Percentiles rank a stretch among this genome's conserved stretches.
Evolutionary conservation across 2,329 filamentous ascomycete species (phyloP).

Genomic region (Parasarocladium wereldwijsianum): DNA sequence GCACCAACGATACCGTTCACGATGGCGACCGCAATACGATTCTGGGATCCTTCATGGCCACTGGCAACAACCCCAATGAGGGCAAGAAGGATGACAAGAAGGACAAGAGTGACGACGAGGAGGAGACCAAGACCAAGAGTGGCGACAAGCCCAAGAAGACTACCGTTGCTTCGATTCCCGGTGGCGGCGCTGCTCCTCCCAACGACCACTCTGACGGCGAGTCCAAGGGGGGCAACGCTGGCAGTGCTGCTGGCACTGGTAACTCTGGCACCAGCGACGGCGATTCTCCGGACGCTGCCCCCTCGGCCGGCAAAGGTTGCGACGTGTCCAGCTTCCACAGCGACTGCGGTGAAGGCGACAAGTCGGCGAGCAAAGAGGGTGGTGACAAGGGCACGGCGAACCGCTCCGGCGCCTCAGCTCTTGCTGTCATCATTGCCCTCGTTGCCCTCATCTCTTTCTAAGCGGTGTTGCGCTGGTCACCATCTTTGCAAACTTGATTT

Average conservation of each 20-base stretch:
- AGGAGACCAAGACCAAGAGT: constrained; percentile 6
- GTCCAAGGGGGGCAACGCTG: constrained; percentile 11
- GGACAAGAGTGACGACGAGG: constrained; percentile 4
- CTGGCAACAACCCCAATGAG: constrained; percentile 57
- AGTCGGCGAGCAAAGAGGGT: constrained; percentile 13
- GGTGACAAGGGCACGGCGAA: constrained; percentile 1
- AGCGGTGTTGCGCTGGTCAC: constrained; percentile 3
- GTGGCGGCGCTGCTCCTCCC: constrained; percentile 13
- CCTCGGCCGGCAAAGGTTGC: constrained; percentile 21
- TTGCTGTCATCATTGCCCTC: constrained; percentile 22
- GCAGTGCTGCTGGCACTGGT: constrained; percentile 6
- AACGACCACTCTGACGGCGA: constrained; percentile 11
- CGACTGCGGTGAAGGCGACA: constrained; percentile 15
- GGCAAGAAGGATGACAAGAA: constrained; percentile 16
- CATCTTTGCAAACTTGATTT: constrained; percentile 7
- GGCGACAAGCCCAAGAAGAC: constrained; percentile 9
- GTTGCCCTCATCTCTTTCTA: constrained; percentile 20
- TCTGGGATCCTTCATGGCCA: constrained; percentile 66
- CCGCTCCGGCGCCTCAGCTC: constrained; percentile 16
- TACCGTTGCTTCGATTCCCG: constrained; percentile 15
- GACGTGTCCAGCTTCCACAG: constrained; percentile 17
- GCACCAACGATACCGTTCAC: constrained; percentile 62
- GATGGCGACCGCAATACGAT: constrained; percentile 63
- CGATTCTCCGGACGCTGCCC: constrained; percentile 7
- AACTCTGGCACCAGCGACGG: constrained; percentile 10